These are phyloP conservation scores for Oryza brachyantha DNA, from an alignment of 176 grass and related monocot species.

Conservation along the genomic window DNA sequence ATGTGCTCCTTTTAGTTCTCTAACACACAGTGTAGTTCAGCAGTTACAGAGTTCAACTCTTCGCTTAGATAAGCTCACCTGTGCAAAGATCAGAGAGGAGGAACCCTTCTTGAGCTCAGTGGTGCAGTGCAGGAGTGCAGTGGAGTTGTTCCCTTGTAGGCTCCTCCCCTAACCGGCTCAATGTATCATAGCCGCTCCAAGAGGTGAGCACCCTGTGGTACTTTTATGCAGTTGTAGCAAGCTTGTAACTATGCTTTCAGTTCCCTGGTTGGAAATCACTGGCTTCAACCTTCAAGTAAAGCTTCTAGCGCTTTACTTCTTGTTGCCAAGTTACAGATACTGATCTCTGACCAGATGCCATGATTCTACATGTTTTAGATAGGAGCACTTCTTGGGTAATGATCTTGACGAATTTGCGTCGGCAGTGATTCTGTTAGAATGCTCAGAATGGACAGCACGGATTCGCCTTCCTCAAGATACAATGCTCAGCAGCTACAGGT, in stretches of 20 bases:
- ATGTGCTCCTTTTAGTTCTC: slow-evolving; percentile 6
- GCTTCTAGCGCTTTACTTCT: background rate
- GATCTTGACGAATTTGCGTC: background rate
- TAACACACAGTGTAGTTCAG: background rate
- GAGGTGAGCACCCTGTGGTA: slow-evolving; percentile 19
- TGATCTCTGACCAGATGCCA: background rate
- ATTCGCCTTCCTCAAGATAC: slow-evolving; percentile 46
- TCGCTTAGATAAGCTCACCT: background rate
- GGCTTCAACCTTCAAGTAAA: no score
- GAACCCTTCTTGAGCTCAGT: slow-evolving; percentile 25
- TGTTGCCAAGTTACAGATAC: background rate
- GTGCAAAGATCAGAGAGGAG: background rate
- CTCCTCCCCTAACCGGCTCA: background rate
- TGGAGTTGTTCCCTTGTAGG: background rate
- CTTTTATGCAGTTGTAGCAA: background rate
- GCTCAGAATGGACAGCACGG: slow-evolving; percentile 26
- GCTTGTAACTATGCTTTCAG: slow-evolving; percentile 4
- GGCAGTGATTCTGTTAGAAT: slow-evolving; percentile 36
- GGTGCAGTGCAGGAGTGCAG: background rate
- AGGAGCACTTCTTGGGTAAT: background rate
- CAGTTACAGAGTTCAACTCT: slow-evolving; percentile 1
- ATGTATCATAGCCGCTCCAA: slow-evolving; percentile 32
- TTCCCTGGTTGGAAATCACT: background rate
- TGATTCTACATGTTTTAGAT: background rate
- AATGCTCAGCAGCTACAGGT: slow-evolving; percentile 40